These are phyloP conservation scores for Omphalotus olearius DNA, from an alignment of 1,284 basidiomycete species.

Conservation along the genomic window DNA sequence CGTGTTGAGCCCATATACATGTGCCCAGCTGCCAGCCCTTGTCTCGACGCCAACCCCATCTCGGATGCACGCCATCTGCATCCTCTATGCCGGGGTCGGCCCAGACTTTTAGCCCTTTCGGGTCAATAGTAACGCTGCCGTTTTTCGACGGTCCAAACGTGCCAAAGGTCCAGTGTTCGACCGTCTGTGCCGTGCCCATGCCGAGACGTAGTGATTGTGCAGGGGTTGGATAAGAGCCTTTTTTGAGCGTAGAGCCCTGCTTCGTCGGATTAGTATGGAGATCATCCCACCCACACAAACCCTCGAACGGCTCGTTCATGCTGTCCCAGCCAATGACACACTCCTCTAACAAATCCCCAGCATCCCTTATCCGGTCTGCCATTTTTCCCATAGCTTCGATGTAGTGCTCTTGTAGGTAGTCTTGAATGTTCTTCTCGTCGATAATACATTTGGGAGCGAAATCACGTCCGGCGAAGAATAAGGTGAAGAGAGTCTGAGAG, in stretches of 20 bases:
- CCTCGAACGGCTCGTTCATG: slow-evolving; percentile 93
- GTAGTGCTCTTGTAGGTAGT: slow-evolving; percentile 87
- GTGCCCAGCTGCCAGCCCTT: slow-evolving; percentile 77
- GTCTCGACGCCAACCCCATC: slow-evolving; percentile 83
- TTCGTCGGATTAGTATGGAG: slow-evolving; percentile 61
- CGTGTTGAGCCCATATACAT: slow-evolving; percentile 92
- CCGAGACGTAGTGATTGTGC: slow-evolving; percentile 83
- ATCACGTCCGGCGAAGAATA: slow-evolving; percentile 90
- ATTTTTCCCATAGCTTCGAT: slow-evolving; percentile 75
- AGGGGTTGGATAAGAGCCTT: slow-evolving; percentile 85
- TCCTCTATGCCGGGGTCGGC: slow-evolving; percentile 44
- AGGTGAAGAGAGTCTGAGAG: slow-evolving; percentile 87
- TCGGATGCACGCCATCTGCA: slow-evolving; percentile 43
- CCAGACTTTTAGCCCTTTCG: slow-evolving; percentile 77
- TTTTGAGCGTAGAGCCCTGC: slow-evolving; percentile 73
- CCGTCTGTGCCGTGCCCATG: slow-evolving; percentile 80
- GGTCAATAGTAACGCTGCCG: slow-evolving; percentile 80
- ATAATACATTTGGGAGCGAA: slow-evolving; percentile 92
- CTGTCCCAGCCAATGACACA: slow-evolving; percentile 97
- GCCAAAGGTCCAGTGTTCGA: slow-evolving; percentile 86
- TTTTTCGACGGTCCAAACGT: slow-evolving; percentile 74
- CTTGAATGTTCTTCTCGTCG: slow-evolving; percentile 92
- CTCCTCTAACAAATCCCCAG: slow-evolving; percentile 76
- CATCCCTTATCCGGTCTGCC: slow-evolving; percentile 71
- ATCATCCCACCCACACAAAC: slow-evolving; percentile 76